Base-by-base conservation (phyloP, 495 filamentous ascomycete genomes). In the Aspergillus leporis region DNA sequence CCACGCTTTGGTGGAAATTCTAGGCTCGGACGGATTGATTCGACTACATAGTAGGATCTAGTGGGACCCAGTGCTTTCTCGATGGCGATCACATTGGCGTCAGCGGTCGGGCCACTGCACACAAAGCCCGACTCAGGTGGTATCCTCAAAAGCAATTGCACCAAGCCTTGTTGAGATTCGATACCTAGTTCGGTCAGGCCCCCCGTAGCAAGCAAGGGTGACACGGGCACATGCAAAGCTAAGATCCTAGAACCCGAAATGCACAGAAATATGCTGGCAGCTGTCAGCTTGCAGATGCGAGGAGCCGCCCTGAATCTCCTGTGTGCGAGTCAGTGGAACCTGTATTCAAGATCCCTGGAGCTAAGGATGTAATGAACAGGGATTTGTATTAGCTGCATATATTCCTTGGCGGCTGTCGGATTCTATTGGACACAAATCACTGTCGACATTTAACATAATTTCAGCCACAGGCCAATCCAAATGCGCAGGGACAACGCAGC, bases 361-460 rank as follows among this genome's bases (percentile, higher is more conserved):
- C 55, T 56, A 59, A 14, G 43, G 49, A 62, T 61, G 53, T 43
- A 56, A 34, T 40, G 31, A 50, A 65, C 66, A 64, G 55, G 64
- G 58, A 54, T 61, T 25, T 30, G 57, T 56, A 48, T 63, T 74
- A 75, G 71, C 56, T 72, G 71, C 71, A 77, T 68, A 71, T 68
- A 61, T 62, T 48, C 60, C 53, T 53, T 66, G 59, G 62, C 68
- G 53, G 60, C 47, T 58, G 55, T 56, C 40, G 58, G 21, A 48
- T 57, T 54, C 57, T 52, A 77, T 76, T 79, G 74, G 76, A 63
- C 51, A 56, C 51, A 18, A 56, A 13, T 38, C 46, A 60, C 56
- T 61, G 60, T 66, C 71, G 64, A 68, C 31, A 59, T 61, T 66
- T 68, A 73, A 61, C 56, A 61, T 63, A 61, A 51, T 63, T 64